A percentile compares a stretch with the other conserved stretches of the same genome.
Conservation (phyloP, 139 green algal species). For the Mesotaenium endlicherianum region DNA sequence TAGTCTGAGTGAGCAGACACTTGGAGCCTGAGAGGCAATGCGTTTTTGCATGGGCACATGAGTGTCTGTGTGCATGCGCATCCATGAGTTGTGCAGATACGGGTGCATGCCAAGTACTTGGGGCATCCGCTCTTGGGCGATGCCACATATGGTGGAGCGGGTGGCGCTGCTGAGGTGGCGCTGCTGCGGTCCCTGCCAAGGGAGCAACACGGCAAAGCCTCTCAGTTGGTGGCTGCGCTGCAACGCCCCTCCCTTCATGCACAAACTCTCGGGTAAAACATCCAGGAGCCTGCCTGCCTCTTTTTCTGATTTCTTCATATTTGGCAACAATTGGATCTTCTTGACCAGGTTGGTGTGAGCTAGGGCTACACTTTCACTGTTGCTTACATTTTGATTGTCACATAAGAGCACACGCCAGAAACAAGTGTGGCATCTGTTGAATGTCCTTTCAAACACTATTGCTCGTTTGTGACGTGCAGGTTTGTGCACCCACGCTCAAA, state of each 20-base stretch:
- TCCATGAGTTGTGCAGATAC: conserved; percentile 40
- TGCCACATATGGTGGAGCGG: conserved; percentile 78
- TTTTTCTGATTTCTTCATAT: not conserved
- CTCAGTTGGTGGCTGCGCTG: conserved; percentile 1
- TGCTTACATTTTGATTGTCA: not conserved
- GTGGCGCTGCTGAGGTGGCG: not conserved
- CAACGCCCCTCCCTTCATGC: conserved; percentile 53
- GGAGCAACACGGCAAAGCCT: not conserved
- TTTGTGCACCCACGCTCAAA: not conserved
- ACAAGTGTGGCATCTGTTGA: not conserved
- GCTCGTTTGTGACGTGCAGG: not conserved
- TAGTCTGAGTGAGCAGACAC: no score
- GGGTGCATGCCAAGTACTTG: conserved; percentile 64
- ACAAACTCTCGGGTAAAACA: conserved; percentile 50
- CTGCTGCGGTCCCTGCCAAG: not conserved
- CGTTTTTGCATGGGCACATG: not conserved
- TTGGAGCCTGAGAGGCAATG: not conserved
- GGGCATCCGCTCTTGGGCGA: conserved; percentile 86
- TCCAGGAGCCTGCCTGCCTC: not conserved
- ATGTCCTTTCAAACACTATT: not conserved
- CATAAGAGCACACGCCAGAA: not conserved
- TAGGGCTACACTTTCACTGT: not conserved
- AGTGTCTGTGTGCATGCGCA: not conserved
- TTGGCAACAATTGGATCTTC: not conserved
- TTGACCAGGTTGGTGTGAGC: not conserved